Evolutionary conservation across 345 rosid genomes (phyloP).

Genomic region (Noccaea bulbosa): DNA sequence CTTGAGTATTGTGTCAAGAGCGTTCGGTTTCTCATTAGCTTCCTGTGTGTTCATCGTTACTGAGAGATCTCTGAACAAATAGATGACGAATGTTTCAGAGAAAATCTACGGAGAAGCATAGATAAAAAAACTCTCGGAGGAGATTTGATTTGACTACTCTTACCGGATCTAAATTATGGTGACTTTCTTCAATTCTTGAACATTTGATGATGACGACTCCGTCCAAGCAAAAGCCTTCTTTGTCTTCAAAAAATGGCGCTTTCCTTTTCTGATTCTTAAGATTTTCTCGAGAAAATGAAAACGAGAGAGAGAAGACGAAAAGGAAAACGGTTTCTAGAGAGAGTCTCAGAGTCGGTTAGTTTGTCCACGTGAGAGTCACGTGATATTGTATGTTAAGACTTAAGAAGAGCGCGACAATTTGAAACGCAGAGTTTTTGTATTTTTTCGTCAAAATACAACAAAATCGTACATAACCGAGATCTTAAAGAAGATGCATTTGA

Average conservation of each 20-base stretch:
- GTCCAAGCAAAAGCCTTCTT: too few relatives aligned
- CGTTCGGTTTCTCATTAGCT: neutral
- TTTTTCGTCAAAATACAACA: too few relatives aligned
- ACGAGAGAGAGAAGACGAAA: neutral
- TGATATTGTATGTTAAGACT: neutral
- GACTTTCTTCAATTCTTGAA: neutral
- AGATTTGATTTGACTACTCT: neutral
- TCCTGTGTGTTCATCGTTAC: neutral
- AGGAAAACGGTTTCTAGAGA: neutral
- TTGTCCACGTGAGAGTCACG: constrained; percentile 27
- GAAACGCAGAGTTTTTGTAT: too few relatives aligned
- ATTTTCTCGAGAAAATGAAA: neutral
- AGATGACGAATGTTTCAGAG: neutral
- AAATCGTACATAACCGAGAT: too few relatives aligned
- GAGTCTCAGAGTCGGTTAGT: neutral
- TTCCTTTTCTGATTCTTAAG: too few relatives aligned
- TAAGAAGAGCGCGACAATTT: constrained; percentile 4
- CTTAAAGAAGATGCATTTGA: too few relatives aligned
- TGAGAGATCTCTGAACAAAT: constrained; percentile 6
- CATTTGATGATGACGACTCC: neutral
- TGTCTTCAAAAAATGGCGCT: too few relatives aligned
- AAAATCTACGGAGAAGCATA: neutral
- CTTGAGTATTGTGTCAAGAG: constrained; percentile 27
- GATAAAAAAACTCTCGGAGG: neutral
- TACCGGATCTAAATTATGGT: neutral